Evolutionary conservation across 2,329 filamentous ascomycete genomes (phyloP), one percentile per base, ranked within the genome.

Genomic region (Claviceps lovelessii): DNA sequence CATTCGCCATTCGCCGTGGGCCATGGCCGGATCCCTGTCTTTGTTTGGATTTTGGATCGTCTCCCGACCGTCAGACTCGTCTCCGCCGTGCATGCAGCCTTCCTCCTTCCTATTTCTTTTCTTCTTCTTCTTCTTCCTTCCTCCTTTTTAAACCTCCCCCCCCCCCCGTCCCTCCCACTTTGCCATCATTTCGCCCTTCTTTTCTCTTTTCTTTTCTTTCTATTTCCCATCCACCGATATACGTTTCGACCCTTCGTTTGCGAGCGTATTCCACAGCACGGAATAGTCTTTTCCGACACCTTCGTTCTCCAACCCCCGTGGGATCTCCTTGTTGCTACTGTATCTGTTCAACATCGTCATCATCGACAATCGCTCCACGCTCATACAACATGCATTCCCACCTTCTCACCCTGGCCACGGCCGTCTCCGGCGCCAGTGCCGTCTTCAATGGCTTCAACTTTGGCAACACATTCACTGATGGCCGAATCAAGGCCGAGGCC

Each of bases 361-460:
- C 11, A 39, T 15, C 15, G 11, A 23, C 23, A 23, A 23, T 3
- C 23, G 23, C 23, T 23, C 3, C 11, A 39, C 37, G 13, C 37
- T 13, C 5, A 39, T 15, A 42, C 13, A 49, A 33, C 31, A 56
- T 56, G 55, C 42, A 63, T 35, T 61, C 61, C 15, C 63, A 53
- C 47, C 60, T 73, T 5, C 59, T 71, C 51, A 61, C 65, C 50
- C 55, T 74, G 54, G 67, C 68, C 37, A 63, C 66, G 52, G 65
- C 65, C 58, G 57, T 69, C 33, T 64, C 68, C 23, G 60, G 67
- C 46, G 66, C 64, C 58, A 63, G 59, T 45, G 73, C 73, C 51
- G 68, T 66, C 51, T 70, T 72, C 67, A 75, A 80, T 58, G 86
- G 86, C 61, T 88, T 88, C 80, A 88, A 88, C 76, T 88, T 86